Evolutionary conservation across 2,329 filamentous ascomycete species (phyloP), one percentile per base, ranked within the genome.

Genomic region (Fusarium graminum): DNA sequence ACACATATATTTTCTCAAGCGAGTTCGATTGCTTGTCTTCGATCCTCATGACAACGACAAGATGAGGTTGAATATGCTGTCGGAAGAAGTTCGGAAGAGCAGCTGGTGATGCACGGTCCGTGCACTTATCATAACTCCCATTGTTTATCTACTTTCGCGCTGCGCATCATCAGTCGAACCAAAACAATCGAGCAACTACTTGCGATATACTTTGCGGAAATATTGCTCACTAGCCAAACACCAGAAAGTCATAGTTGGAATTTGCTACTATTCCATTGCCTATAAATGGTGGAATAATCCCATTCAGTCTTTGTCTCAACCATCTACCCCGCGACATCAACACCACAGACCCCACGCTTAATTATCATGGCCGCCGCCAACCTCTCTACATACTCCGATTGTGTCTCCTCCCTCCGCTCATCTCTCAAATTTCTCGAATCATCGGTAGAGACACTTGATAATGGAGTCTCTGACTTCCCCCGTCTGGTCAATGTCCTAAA

Each of bases 361-460:
- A n/a, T 47, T 49, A 65, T 62, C 54, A 65, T 72, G 47, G 63
- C 72, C 25, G 52, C 73, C 16, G 65, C 69, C 50, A 69, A 73
- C 45, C 63, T 76, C 46, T 66, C 76, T 29, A 78, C 80, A 32
- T 88, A 88, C 77, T 77, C 77, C 65, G 85, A 86, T 77, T 89
- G 86, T 78, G 86, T 89, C 60, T 75, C 84, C 52, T 86, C 86
- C 19, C 81, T 89, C 22, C 85, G 85, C 72, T 80, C 80, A 45
- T 88, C 86, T n/a, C 84, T 88, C 63, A 81, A 82, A 59, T 86
- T 85, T 72, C 86, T 89, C 72, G 83, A 88, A 58, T 86, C 85
- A 7, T 87, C 87, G 13, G 86, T 89, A 39, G 76, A 80, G 41
- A 87, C 85, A 7, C 82, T 89, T 43, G 83, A 82, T 47, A 76